Evolutionary conservation across 805 yeast genomes (phyloP), one percentile per base, ranked within the genome.

Genomic region (Saturnispora sekii): DNA sequence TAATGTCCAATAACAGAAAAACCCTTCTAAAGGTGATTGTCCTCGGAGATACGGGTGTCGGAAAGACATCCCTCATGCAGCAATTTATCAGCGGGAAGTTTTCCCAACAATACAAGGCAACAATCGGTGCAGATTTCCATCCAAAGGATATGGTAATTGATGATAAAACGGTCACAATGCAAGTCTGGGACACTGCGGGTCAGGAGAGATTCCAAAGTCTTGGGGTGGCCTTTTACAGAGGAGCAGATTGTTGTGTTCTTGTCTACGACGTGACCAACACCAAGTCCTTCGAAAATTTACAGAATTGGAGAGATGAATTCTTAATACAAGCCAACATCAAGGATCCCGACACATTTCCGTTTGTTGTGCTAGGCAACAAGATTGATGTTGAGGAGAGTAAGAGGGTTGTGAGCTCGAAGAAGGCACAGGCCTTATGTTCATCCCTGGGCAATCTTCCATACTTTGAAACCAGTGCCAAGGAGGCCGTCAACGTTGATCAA

Each of bases 131-230:
- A 2, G 97, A 93, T 63, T 90, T 90, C 61, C 73, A 88, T 51
- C 90, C 97, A 33, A 90, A 89, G 63, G 97, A 90, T 57, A 77
- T 90, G 48, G 68, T 73, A 26, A 76, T 93, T 47, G 97, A 93
- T 62, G 93, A 83, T 63, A 83, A 82, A 56, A 75, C 76, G 51
- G 88, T 82, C 8, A 79, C 86, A 17, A 72, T 83, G 73, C 90
- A 84, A 66, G 83, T 93, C 45, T 90, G 98, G 98, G 98, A 90
- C 61, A 90, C 98, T 36, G 97, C 97, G 7, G 98, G 98, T 32
- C 98, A 90, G 69, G 98, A 90, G 65, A 75, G 98, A 57, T 90
- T 90, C 73, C 97, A 93, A 66, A 82, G 94, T 47, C 70, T 90
- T 50, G 97, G 97, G 12, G 97, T 90, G 37, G 97, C 97, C 0